Evolutionary conservation across 768 basidiomycete species (phyloP), one percentile per base, ranked within the genome.

Genomic region (Sporobolomyces phaffii): DNA sequence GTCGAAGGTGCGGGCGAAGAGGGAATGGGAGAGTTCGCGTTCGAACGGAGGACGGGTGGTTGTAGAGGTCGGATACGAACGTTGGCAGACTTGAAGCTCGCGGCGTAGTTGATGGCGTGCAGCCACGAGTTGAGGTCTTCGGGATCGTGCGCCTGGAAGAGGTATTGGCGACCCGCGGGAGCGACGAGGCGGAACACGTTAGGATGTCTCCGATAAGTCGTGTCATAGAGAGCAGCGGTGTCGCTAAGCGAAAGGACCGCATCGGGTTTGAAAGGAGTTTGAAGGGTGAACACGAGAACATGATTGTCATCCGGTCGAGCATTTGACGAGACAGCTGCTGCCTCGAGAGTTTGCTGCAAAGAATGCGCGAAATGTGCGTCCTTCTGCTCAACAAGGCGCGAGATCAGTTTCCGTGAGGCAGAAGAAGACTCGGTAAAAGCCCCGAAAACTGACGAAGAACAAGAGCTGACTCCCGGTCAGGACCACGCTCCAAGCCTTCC

Each of bases 391-490:
- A 8, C 26, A 28, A 5, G 33, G 6, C 17, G 13, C 26, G 26
- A 1, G 13, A 3, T 11, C 1, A 13, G 26, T 7, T 29, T 43
- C n/a, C 10, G 18, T 1, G 34, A 3, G 5, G 9, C 15, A 22
- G 44, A 6, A 9, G 33, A 11, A n/a, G n/a, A n/a, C n/a, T n/a
- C n/a, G n/a, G n/a, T n/a, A n/a, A n/a, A n/a, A n/a, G 34, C 2
- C 5, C 18, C 10, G 41, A 22, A 24, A 34, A 70, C 74, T 64
- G 29, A 75, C 74, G 79, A 91, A 92, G 76, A 98, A 87, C 49
- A 97, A 82, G 6, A 99, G 81, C 73, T 97, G 94, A 7, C 91
- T 92, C 29, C 85, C 87, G 5, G 91, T 92, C 62, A 99, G 81
- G 54, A 93, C 81, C 13, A 91, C 88, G 68, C 85, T 86, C 83